Percentiles rank a stretch among this genome's conserved stretches.
These are phyloP conservation scores for Sungouiozyma intestinalis DNA, from an alignment of 805 yeast genomes.

Conservation along the genomic window DNA sequence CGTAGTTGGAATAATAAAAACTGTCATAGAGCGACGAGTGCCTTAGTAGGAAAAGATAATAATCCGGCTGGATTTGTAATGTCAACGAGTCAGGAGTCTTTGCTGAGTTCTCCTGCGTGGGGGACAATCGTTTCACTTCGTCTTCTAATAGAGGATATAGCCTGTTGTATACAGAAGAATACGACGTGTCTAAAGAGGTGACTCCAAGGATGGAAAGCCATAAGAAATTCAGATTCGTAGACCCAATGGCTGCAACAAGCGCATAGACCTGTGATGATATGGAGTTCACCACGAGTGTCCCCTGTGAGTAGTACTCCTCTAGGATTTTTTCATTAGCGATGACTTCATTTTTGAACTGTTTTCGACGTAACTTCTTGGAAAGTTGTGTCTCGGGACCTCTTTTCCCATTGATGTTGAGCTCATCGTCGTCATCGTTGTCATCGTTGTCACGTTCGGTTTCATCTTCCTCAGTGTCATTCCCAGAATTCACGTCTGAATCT, in stretches of 20 bases:
- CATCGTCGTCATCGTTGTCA: conserved; percentile 26
- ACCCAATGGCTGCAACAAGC: conserved; percentile 70
- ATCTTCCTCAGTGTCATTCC: conserved; percentile 23
- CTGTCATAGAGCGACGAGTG: conserved; percentile 92
- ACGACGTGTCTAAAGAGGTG: conserved; percentile 61
- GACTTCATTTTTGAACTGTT: conserved; percentile 34
- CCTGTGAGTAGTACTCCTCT: conserved; percentile 74
- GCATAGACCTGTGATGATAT: conserved; percentile 74
- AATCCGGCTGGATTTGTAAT: conserved; percentile 69
- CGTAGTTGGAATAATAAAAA: conserved; percentile 82
- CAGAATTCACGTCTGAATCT: conserved; percentile 23
- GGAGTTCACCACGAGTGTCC: conserved; percentile 67
- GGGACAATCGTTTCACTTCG: conserved; percentile 66
- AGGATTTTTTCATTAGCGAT: conserved; percentile 43
- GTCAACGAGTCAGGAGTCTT: conserved; percentile 35
- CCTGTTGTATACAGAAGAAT: conserved; percentile 64
- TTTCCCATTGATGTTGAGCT: conserved; percentile 19
- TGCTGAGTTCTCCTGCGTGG: conserved; percentile 26
- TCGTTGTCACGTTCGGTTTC: conserved; percentile 18
- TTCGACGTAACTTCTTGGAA: conserved; percentile 21
- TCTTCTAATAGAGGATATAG: conserved; percentile 67
- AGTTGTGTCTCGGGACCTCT: conserved; percentile 15
- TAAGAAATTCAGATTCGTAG: conserved; percentile 51
- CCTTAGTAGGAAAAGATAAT: conserved; percentile 71
- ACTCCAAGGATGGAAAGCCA: conserved; percentile 91